Conservation (phyloP, 2,329 filamentous ascomycete genomes). For the Alternaria infectoria region DNA sequence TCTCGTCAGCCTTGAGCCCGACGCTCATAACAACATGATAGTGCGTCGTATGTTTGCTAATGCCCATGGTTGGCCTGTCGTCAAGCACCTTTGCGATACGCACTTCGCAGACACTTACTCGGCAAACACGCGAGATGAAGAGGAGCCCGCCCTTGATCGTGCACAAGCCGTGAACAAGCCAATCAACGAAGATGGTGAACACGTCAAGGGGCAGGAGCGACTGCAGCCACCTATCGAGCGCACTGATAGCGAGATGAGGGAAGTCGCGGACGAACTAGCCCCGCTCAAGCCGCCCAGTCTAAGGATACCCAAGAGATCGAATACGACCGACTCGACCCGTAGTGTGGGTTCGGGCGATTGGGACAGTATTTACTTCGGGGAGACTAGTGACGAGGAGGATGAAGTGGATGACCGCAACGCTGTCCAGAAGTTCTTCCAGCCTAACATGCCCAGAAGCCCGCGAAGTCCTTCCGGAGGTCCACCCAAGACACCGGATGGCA, state of each 20-base stretch:
- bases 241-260: conserved; percentile 56
- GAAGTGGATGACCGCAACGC: conserved; percentile 50
- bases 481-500: conserved; percentile 25
- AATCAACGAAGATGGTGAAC: conserved; percentile 68
- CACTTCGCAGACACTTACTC: conserved; percentile 82
- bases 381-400: conserved; percentile 55
- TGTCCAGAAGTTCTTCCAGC: conserved; percentile 46
- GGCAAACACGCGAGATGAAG: conserved; percentile 70
- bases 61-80: conserved; percentile 95
- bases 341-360: conserved; percentile 54
- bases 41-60: conserved; percentile 97
- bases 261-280: conserved; percentile 52
- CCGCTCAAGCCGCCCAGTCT: conserved; percentile 38
- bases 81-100: conserved; percentile 92
- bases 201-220: conserved; percentile 61
- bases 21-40: conserved; percentile 98
- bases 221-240: conserved; percentile 46
- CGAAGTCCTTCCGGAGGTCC: conserved; percentile 20
- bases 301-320: conserved; percentile 25
- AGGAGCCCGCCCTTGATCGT: conserved; percentile 71
- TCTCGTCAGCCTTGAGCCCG: conserved; percentile 90
- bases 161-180: conserved; percentile 65
- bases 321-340: conserved; percentile 34
- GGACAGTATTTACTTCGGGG: conserved; percentile 58
- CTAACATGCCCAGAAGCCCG: conserved; percentile 25